Base-by-base conservation (phyloP, 2,329 filamentous ascomycete species). In the Colletotrichum echinochloae region DNA sequence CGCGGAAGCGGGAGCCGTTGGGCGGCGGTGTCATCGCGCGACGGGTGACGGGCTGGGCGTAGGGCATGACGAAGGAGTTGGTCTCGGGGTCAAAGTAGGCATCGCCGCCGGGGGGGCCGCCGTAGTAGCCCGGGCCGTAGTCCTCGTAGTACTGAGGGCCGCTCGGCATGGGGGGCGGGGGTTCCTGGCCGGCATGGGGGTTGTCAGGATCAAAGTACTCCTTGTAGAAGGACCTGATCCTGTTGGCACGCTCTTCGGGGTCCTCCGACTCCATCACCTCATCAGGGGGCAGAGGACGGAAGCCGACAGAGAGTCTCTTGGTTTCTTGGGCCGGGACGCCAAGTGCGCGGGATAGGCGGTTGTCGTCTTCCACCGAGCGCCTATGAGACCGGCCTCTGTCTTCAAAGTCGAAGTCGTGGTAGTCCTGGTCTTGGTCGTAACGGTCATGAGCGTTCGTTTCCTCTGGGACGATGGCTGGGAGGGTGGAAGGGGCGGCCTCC, bases 161-260 rank as follows among this genome's bases (percentile, higher is more conserved):
- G 26, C 52, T 44, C 28, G 67, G 67, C 54, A 54, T 65, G 30
- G 70, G 70, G 14, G 62, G 62, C 23, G 55, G 51, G 52, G 57
- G 52, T n/a, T 55, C 54, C 39, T 55, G 51, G 59, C 26, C 51
- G 48, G 35, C 59, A 26, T 60, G 90, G 93, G 70, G 86, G 89
- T 71, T 71, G 51, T 98, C 95, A 35, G 67, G 67, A 74, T 98
- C 96, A 76, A 99, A 99, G 83, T 99, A 99, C 79, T 99, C 96
- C 84, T 98, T 98, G 85, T 99, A 99, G 85, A 99, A 99, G 5
- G 96, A 99, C 79, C 96, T 90, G 75, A 99, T 99, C 69, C 96
- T 91, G 84, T 98, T 98, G 73, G 96, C 96, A 76, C 96, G 90
- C 77, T 95, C 91, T 80, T 98, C 96, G 0, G 96, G 94, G 78